Evolutionary conservation across 768 basidiomycete species (phyloP).

Genomic region (Clitopilus hobsonii): DNA sequence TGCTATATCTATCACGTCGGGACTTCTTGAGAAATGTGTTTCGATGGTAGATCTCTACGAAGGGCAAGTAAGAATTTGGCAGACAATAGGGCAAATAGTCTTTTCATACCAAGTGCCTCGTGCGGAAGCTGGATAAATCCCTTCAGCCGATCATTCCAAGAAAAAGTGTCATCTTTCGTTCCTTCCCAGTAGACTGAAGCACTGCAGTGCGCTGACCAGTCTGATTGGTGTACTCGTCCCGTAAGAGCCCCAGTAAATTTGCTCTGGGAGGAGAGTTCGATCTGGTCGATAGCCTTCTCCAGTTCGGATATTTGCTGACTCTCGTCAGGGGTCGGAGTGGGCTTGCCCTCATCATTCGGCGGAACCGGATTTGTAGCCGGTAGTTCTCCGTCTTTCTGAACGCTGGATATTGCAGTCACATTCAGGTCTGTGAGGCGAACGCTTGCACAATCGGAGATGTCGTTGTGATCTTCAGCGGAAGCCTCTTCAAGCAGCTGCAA

Average conservation of each 20-base stretch:
- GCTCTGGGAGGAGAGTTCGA: neutral
- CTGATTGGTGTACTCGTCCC: neutral
- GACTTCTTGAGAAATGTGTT: conserved; percentile 2
- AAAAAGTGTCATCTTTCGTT: neutral
- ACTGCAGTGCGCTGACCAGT: neutral
- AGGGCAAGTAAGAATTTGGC: neutral
- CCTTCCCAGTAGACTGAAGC: neutral
- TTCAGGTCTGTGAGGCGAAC: neutral
- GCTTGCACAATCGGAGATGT: conserved; percentile 1
- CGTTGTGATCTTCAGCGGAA: neutral
- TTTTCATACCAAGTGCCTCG: neutral
- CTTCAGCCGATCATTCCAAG: neutral
- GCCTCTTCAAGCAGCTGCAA: neutral
- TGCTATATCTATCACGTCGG: neutral
- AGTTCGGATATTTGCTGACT: too few species aligned
- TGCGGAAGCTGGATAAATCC: neutral
- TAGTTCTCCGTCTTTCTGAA: too few species aligned
- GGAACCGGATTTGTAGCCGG: too few species aligned
- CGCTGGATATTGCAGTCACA: too few species aligned
- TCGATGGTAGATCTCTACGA: neutral
- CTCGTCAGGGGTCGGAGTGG: too few species aligned
- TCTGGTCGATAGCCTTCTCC: neutral
- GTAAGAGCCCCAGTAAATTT: too few species aligned
- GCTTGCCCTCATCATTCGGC: too few species aligned
- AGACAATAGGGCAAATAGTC: neutral